phyloP scores from a whole-genome alignment of 495 filamentous ascomycete genomes.

The Penicillium goetzii region DNA sequence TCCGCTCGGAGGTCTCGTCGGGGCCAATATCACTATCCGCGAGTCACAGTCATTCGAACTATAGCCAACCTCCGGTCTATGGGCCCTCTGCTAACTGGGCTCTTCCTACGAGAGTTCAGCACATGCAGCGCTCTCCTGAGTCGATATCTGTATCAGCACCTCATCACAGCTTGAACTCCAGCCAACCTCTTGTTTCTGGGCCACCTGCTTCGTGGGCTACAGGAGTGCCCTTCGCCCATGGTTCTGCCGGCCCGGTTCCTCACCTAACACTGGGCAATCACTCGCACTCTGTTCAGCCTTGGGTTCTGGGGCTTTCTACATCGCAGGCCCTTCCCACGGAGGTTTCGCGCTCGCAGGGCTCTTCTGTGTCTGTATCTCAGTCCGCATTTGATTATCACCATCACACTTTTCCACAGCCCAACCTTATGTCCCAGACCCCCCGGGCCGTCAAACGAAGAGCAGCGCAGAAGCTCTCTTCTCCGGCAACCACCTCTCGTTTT shows the following conservation, averaged over 20 bases:
- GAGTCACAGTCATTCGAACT: not conserved
- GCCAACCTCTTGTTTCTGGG: not conserved
- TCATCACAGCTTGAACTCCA: not conserved
- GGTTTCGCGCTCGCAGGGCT: not conserved
- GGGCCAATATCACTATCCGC: not conserved
- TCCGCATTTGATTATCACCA: not conserved
- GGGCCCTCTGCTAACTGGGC: not conserved
- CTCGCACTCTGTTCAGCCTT: not conserved
- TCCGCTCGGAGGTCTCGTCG: not conserved
- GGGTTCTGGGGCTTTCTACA: not conserved
- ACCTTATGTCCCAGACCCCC: not conserved
- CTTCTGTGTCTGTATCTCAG: not conserved
- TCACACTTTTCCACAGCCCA: not conserved
- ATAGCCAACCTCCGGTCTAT: not conserved
- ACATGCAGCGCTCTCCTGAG: not conserved
- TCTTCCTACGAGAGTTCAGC: not conserved
- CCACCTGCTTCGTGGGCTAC: not conserved
- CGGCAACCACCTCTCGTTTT: not conserved
- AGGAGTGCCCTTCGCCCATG: not conserved
- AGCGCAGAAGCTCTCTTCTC: not conserved
- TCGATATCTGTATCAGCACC: not conserved
- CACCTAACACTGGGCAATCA: not conserved
- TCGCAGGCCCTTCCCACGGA: not conserved
- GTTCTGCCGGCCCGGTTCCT: not conserved
- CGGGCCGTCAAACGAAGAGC: not conserved